A percentile compares a stretch with the other conserved stretches of the same genome.
Evolutionary conservation across 495 filamentous ascomycete species (phyloP).

Genomic region (Talaromyces thailandensis): DNA sequence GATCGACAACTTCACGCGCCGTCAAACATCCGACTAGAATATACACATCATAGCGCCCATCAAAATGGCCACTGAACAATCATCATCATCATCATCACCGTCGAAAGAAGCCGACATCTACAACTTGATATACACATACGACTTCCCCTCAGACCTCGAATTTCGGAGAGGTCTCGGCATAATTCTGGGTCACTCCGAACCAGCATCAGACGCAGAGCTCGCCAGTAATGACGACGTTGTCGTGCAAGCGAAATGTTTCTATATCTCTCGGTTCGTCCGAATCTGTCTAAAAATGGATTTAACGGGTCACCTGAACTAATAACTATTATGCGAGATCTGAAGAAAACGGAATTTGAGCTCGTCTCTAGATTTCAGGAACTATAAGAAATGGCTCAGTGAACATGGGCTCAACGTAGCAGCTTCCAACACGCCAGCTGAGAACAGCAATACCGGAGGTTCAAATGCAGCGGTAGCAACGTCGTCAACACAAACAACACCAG

Average conservation of each 20-base stretch:
- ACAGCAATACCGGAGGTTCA: background rate
- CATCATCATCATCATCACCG: background rate
- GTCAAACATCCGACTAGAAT: background rate
- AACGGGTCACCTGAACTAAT: background rate
- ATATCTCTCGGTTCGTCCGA: constrained; percentile 34
- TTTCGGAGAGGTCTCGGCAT: constrained; percentile 40
- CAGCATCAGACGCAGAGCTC: constrained; percentile 35
- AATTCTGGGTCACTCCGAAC: constrained; percentile 35
- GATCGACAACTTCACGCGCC: background rate
- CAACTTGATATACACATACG: constrained; percentile 24
- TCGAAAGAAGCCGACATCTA: constrained; percentile 12
- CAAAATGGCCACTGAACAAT: background rate
- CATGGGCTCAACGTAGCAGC: background rate
- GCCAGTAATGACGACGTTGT: constrained; percentile 33
- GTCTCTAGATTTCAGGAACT: constrained; percentile 29
- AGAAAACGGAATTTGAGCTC: constrained; percentile 33
- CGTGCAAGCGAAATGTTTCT: constrained; percentile 45
- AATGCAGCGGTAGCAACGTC: background rate
- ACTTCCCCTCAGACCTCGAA: constrained; percentile 32
- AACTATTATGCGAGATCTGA: background rate
- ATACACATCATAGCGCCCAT: background rate
- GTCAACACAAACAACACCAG: constrained; percentile 1
- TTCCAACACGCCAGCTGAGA: background rate
- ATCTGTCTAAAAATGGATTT: background rate
- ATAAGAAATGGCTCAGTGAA: constrained; percentile 33